Evolutionary conservation across 768 basidiomycete species (phyloP), one percentile per base, ranked within the genome.

Genomic region (Mycena vulgaris): DNA sequence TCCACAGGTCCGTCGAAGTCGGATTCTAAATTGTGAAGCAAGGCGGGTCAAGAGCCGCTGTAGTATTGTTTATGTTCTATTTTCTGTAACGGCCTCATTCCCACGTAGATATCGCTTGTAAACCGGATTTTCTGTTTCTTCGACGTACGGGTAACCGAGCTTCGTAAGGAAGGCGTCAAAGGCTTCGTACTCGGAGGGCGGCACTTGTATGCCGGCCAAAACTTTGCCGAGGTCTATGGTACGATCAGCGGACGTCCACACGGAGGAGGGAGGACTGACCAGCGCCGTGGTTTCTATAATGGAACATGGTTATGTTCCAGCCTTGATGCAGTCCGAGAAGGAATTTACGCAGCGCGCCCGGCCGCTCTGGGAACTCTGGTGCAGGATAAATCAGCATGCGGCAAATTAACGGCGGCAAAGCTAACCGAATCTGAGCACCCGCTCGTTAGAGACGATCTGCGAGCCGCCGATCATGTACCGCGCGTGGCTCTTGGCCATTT

Each of bases 301-400:
- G 98, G 84, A 99, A 99, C 72, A 99, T 79, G 1, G 96, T 93
- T 56, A 99, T 95, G 80, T 97, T 98, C 96, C 97, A 98, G 28
- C 91, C 92, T 23, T 88, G 83, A 35, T 92, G 92, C 51, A 99
- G 78, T 4, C 93, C 94, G 31, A 91, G 85, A 68, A 99, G 85
- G 85, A 99, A 99, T 73, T 93, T 95, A 48, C 94, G 90, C 66
- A 99, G 84, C 5, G 97, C 98, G 3, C 92, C 93, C 0, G 96
- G 97, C 61, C 98, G 85, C 80, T 99, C 98, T 1, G 98, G 98
- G 79, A 99, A 99, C 79, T 97, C 97, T 98, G 76, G 17, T 56
- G 33, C 28, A 53, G 13, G 37, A 52, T 14, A 37, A 35, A 28
- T 52, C 30, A 67, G 64, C n/a, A 13, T 53, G 25, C 62, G 37